A percentile compares a stretch with the other conserved stretches of the same genome.
Conservation (phyloP, 1,139 yeast genomes). For the Sugiyamaella pinicola region DNA sequence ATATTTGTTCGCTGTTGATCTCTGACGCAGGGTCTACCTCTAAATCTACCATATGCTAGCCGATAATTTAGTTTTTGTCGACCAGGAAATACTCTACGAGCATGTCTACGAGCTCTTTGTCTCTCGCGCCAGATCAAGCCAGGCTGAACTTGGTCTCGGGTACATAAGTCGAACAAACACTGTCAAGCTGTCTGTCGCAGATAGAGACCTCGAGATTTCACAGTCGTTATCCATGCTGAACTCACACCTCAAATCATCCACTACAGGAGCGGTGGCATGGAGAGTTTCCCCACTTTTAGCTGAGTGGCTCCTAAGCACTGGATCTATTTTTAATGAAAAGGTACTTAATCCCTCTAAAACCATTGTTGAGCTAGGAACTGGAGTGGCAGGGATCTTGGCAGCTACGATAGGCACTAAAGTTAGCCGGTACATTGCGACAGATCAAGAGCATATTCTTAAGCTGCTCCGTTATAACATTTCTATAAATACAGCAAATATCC, state of each 20-base stretch:
- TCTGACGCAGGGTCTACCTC: slow-evolving; percentile 8
- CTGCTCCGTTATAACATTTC: slow-evolving; percentile 51
- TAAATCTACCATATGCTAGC: neutral
- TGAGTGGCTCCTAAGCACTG: slow-evolving; percentile 51
- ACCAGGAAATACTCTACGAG: slow-evolving; percentile 44
- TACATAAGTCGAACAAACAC: slow-evolving; percentile 46
- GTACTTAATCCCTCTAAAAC: slow-evolving; percentile 30
- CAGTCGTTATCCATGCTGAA: slow-evolving; percentile 44
- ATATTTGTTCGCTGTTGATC: neutral
- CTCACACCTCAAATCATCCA: slow-evolving; percentile 48
- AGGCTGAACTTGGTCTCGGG: slow-evolving; percentile 51
- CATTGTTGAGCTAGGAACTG: slow-evolving; percentile 68
- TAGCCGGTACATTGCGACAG: slow-evolving; percentile 56
- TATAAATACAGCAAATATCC: slow-evolving; percentile 41
- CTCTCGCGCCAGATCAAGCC: slow-evolving; percentile 39
- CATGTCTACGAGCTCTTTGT: slow-evolving; percentile 56
- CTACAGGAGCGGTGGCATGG: slow-evolving; percentile 77
- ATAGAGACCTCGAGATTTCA: slow-evolving; percentile 35
- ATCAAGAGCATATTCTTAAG: slow-evolving; percentile 60
- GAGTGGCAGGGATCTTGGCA: slow-evolving; percentile 61
- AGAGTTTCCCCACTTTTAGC: slow-evolving; percentile 53
- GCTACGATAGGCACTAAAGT: slow-evolving; percentile 48
- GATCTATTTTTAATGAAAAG: slow-evolving; percentile 8
- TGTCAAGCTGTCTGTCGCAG: slow-evolving; percentile 45
- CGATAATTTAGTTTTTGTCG: slow-evolving; percentile 34